Base-by-base conservation (phyloP, 257 asterid genomes). In the Ajuga chamaepitys region DNA sequence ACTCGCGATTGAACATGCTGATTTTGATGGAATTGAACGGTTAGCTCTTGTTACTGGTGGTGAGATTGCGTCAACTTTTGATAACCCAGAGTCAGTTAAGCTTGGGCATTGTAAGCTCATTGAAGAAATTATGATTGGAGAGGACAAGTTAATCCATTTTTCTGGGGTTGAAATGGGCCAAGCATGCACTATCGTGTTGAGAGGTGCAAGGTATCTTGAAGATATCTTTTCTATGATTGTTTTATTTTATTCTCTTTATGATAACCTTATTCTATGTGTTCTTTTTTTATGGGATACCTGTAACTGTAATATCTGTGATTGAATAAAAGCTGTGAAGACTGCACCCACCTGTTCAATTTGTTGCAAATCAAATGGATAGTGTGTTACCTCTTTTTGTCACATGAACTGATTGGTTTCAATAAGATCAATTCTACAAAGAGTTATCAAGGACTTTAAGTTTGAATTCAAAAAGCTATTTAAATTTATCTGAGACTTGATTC, bases 101-200 rank as follows among this genome's bases (percentile, higher is more conserved):
- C 95, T 93, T 57, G 99, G 99, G 41, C 92, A 84, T 41, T 94
- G 99, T 81, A 87, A 87, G 50, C 92, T 87, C 45, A 89, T 93
- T 30, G 99, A 93, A 75, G 97, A 94, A 79, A 90, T 94, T 64
- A 90, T 94, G 99, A 94, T 94, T 78, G 99, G 99, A 1, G 99
- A 94, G 84, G 99, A 94, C 80, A 90, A 78, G 80, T 58, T 94
- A 78, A 94, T 94, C 75, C 96, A 94, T 78, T 94, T 94, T 74
- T 94, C 97, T 55, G 99, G 99, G 14, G 96, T 93, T 75, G 97
- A 74, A 68, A 76, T 93, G 97, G 99, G 99, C 22, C 95, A 90
- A 77, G 99, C 99, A 37, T 93, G 99, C 64, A 93, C 97, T 3
- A 89, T 93, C 30, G 99, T 93, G 38, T 71, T 89, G 74, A 80